Conservation (phyloP, 2,329 filamentous ascomycete genomes). For the Cladosporium oxysporum region DNA sequence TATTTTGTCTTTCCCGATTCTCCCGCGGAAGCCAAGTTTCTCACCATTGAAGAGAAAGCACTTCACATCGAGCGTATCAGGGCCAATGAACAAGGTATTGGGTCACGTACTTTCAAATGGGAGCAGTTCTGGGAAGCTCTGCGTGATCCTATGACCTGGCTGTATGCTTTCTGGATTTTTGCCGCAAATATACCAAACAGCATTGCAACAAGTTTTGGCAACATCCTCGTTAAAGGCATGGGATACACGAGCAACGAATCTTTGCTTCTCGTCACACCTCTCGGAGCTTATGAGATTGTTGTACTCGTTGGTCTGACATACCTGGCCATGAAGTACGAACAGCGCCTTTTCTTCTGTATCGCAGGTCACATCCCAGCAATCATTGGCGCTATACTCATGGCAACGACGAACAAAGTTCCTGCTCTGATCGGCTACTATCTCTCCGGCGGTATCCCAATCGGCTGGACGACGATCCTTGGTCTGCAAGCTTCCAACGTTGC, state of each 20-base stretch:
- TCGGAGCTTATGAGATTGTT: slow-evolving; percentile 56
- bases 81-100: slow-evolving; percentile 46
- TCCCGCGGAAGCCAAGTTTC: slow-evolving; percentile 60
- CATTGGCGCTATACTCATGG: slow-evolving; percentile 36
- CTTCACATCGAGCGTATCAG: slow-evolving; percentile 49
- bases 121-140: slow-evolving; percentile 59
- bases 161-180: slow-evolving; percentile 35
- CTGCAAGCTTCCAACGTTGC: slow-evolving; percentile 59
- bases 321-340: background rate
- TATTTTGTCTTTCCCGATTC: slow-evolving; percentile 54
- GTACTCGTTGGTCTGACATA: slow-evolving; percentile 28
- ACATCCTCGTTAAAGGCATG: slow-evolving; percentile 44
- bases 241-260: slow-evolving; percentile 38
- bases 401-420: slow-evolving; percentile 44
- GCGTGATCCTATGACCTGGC: slow-evolving; percentile 60
- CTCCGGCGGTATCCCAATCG: slow-evolving; percentile 41
- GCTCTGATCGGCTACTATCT: slow-evolving; percentile 43
- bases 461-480: slow-evolving; percentile 38
- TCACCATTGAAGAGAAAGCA: slow-evolving; percentile 55
- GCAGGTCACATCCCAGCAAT: slow-evolving; percentile 28
- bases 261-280: slow-evolving; percentile 53
- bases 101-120: slow-evolving; percentile 49
- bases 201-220: slow-evolving; percentile 57
- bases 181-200: slow-evolving; percentile 55
- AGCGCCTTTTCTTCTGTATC: slow-evolving; percentile 1